A percentile compares a stretch with the other conserved stretches of the same genome.
phyloP scores from a whole-genome alignment of 306 rosid genomes.

The Dryas octopetala region DNA sequence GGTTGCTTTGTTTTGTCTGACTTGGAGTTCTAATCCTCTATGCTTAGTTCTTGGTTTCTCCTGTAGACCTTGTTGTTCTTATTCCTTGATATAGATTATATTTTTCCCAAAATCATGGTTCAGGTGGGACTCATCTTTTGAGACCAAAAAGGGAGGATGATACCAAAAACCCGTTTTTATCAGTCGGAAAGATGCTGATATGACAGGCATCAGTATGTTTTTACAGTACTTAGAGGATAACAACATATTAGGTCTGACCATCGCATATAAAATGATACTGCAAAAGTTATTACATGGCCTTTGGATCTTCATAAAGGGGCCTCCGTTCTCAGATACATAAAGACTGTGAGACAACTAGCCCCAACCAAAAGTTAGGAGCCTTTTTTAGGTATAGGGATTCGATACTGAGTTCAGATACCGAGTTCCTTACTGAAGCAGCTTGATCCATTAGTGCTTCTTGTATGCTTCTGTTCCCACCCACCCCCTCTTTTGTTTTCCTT shows the following conservation, averaged over 20 bases:
- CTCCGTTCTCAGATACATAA: neutral
- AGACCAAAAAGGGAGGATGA: neutral
- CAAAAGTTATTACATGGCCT: neutral
- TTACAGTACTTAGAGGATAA: neutral
- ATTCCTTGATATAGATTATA: neutral
- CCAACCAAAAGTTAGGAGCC: neutral
- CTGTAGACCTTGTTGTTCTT: neutral
- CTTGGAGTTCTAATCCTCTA: neutral
- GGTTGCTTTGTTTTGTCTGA: conserved; percentile 11
- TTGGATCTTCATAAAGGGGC: neutral
- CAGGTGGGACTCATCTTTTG: neutral
- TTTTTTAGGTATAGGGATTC: neutral
- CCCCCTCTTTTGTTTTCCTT: neutral
- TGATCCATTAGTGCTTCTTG: neutral
- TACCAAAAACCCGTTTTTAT: neutral
- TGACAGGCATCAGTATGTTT: neutral
- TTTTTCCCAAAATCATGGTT: neutral
- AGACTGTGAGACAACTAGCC: neutral
- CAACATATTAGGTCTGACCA: neutral
- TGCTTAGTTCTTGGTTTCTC: neutral
- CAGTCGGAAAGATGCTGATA: neutral
- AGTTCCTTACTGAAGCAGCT: conserved; percentile 7
- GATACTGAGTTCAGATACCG: neutral
- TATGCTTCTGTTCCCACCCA: neutral
- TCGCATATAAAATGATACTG: neutral